These are phyloP conservation scores for Fusarium scirpi DNA, from an alignment of 2,329 filamentous ascomycete species.

Conservation along the genomic window DNA sequence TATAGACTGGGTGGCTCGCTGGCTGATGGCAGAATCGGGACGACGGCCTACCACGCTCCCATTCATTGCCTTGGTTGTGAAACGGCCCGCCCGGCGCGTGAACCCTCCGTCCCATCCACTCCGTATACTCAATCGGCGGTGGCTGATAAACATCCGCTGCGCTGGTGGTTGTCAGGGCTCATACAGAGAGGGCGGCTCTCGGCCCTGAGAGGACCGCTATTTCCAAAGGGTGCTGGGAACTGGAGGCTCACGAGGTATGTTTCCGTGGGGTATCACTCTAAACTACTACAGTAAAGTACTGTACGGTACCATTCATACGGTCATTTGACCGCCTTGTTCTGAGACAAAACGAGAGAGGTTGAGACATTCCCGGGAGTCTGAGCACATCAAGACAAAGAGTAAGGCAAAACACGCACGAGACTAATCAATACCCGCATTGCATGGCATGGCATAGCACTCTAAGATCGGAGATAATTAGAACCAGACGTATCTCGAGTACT, in stretches of 20 bases:
- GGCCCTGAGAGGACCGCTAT: slow-evolving; percentile 31
- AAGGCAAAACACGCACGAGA: slow-evolving; percentile 14
- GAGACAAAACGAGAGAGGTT: slow-evolving; percentile 27
- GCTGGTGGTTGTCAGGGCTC: slow-evolving; percentile 18
- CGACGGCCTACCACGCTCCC: slow-evolving; percentile 20
- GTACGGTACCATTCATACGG: slow-evolving; percentile 2
- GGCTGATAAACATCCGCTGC: slow-evolving; percentile 19
- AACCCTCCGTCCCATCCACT: slow-evolving; percentile 42
- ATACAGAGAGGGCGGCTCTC: slow-evolving; percentile 26
- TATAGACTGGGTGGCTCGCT: slow-evolving; percentile 15
- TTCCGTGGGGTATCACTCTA: slow-evolving; percentile 28
- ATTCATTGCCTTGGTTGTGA: slow-evolving; percentile 40
- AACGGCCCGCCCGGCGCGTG: slow-evolving; percentile 48
- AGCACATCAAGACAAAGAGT: slow-evolving; percentile 12
- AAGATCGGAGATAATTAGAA: slow-evolving; percentile 18
- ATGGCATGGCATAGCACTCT: slow-evolving; percentile 10
- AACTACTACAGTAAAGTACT: slow-evolving; percentile 9
- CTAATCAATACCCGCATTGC: slow-evolving; percentile 6
- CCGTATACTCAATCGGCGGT: slow-evolving; percentile 20
- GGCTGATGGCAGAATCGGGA: slow-evolving; percentile 22
- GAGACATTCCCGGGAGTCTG: slow-evolving; percentile 18
- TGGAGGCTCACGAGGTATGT: slow-evolving; percentile 39
- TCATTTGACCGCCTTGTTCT: slow-evolving; percentile 38
- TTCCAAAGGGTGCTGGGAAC: slow-evolving; percentile 20
- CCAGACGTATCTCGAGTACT: slow-evolving; percentile 7